Conservation (phyloP, 2,329 filamentous ascomycete species). For the Neonectria punicea region DNA sequence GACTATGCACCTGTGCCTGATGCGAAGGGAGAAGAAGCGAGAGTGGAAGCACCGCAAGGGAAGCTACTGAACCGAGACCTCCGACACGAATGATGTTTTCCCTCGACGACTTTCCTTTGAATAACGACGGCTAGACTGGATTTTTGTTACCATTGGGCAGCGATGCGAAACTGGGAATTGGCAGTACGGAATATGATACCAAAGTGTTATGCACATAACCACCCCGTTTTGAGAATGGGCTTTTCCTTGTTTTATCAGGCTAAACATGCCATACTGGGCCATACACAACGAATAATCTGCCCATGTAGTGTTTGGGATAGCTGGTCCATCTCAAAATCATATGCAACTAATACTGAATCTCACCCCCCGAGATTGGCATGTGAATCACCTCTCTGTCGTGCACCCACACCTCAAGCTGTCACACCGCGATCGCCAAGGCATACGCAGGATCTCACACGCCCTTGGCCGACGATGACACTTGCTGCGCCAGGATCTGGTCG, state of each 20-base stretch:
- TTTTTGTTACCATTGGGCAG: constrained; percentile 3
- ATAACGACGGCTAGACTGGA: background rate
- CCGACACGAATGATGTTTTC: background rate
- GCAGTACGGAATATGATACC: constrained; percentile 16
- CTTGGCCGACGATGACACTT: background rate
- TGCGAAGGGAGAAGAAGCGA: constrained; percentile 43
- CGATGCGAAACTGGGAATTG: constrained; percentile 3
- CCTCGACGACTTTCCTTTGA: background rate
- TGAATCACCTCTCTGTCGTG: background rate
- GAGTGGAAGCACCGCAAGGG: constrained; percentile 42
- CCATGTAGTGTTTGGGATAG: constrained; percentile 7
- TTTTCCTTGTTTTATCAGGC: background rate
- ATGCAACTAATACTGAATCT: constrained; percentile 13
- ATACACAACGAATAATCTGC: background rate
- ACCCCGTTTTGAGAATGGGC: background rate
- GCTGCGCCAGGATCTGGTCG: background rate
- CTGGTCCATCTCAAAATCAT: constrained; percentile 8
- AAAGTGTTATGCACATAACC: background rate
- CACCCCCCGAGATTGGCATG: background rate
- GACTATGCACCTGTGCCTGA: constrained; percentile 47
- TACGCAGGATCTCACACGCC: constrained; percentile 1
- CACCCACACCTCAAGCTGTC: background rate
- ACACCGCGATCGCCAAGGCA: background rate
- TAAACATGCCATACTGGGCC: background rate
- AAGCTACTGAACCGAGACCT: background rate